Percentiles rank a stretch among this genome's conserved stretches.
phyloP scores from a whole-genome alignment of 495 filamentous ascomycete genomes.

The Aspergillus steynii region DNA sequence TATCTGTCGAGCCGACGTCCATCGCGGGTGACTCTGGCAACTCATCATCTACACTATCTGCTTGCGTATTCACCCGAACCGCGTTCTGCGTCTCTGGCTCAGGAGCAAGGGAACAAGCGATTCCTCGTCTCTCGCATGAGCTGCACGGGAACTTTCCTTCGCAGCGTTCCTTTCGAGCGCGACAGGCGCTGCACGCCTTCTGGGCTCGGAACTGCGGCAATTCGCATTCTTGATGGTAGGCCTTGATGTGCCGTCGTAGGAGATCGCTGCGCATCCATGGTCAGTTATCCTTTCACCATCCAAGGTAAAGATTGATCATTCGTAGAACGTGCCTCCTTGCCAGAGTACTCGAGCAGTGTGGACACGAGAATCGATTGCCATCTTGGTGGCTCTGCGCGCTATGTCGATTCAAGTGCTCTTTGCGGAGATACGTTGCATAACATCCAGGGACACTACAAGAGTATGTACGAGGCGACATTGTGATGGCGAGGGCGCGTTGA shows the following conservation, averaged over 20 bases:
- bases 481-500: background rate
- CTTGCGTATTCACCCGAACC: no score
- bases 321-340: slow-evolving; percentile 15
- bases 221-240: slow-evolving; percentile 14
- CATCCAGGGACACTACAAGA: slow-evolving; percentile 16
- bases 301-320: no score
- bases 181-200: slow-evolving; percentile 20
- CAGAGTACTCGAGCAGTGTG: slow-evolving; percentile 18
- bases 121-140: slow-evolving; percentile 13
- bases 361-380: slow-evolving; percentile 11
- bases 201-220: slow-evolving; percentile 8
- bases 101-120: slow-evolving; percentile 8
- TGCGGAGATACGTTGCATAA: slow-evolving; percentile 21
- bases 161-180: slow-evolving; percentile 20
- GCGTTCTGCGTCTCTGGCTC: no score
- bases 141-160: slow-evolving; percentile 21
- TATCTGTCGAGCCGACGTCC: no score
- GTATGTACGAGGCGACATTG: slow-evolving; percentile 3
- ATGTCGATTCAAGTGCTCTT: slow-evolving; percentile 29
- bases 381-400: slow-evolving; percentile 9
- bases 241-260: slow-evolving; percentile 22
- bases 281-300: background rate
- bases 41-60: no score
- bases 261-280: slow-evolving; percentile 8
- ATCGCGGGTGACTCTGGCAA: no score